Evolutionary conservation across 2,329 filamentous ascomycete species (phyloP), one percentile per base, ranked within the genome.

Genomic region (Sclerotinia subarctica): DNA sequence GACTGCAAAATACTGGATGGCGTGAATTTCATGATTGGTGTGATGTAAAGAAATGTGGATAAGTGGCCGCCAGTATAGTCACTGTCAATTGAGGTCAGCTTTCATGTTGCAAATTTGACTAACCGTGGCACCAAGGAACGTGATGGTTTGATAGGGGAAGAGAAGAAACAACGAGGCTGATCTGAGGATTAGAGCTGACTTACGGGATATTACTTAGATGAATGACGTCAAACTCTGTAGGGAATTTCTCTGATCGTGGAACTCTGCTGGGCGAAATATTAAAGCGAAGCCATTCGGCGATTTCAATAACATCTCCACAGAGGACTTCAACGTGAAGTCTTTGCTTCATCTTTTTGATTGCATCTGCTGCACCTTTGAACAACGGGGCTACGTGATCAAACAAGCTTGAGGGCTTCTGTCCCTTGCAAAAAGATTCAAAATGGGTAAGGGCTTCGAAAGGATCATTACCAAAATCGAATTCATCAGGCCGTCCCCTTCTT

Each of bases 131-230:
- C 32, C 8, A n/a, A 24, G 21, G 19, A 38, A 38, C 11, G 11
- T 15, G 19, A 29, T n/a, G 5, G 13, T n/a, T 38, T n/a, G 53
- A 38, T 21, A 11, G 11, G 17, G 7, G 2, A 24, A 13, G 1
- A 35, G 5, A 11, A 15, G 13, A 5, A 38, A 5, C 10, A n/a
- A 54, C 5, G 24, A 47, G 3, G 3, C 29, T 49, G 17, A 17
- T 8, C 32, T 5, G 10, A 42, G 6, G 5, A 35, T 24, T 10
- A 51, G 21, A 49, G 26, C 11, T 38, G 11, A 63, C 68, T 67
- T 54, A 73, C 69, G 70, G 70, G 52, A 73, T 66, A 46, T 72
- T 71, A 35, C 69, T 71, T 29, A 73, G 57, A 63, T 73, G 69
- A 26, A 71, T 68, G 11, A 64, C 59, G 26, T 73, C 69, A 44